These are phyloP conservation scores for Dryadomyces quercus-mongolicae DNA, from an alignment of 2,329 filamentous ascomycete species.

Conservation along the genomic window DNA sequence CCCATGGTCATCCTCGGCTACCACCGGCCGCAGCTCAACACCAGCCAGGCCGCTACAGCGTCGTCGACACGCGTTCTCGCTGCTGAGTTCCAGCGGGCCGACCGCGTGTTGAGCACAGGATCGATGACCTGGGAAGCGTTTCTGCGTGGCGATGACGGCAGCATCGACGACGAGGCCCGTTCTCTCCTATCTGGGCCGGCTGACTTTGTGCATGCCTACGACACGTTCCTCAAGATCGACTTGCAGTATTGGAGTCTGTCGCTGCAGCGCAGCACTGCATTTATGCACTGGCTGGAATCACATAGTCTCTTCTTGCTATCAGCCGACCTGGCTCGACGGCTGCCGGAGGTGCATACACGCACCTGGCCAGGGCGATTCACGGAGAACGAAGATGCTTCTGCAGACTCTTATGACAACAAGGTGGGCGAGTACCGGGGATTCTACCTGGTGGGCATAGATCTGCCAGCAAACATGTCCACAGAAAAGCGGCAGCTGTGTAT, in stretches of 20 bases:
- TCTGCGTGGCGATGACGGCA: slow-evolving; percentile 16
- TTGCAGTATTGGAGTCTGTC: slow-evolving; percentile 54
- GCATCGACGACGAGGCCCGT: background rate
- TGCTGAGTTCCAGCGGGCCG: slow-evolving; percentile 37
- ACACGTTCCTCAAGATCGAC: slow-evolving; percentile 47
- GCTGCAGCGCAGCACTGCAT: slow-evolving; percentile 36
- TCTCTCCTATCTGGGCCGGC: slow-evolving; percentile 16
- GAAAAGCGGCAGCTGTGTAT: slow-evolving; percentile 30
- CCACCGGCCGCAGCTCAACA: slow-evolving; percentile 49
- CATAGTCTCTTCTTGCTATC: slow-evolving; percentile 40
- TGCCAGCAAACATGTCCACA: slow-evolving; percentile 16
- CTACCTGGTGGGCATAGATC: slow-evolving; percentile 48
- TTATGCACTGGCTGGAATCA: slow-evolving; percentile 54
- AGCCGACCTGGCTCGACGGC: slow-evolving; percentile 41
- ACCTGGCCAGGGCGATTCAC: slow-evolving; percentile 54
- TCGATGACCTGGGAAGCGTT: slow-evolving; percentile 31
- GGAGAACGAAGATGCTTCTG: slow-evolving; percentile 19
- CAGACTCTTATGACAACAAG: slow-evolving; percentile 12
- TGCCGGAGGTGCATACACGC: slow-evolving; percentile 38
- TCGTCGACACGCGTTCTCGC: slow-evolving; percentile 39
- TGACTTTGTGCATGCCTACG: slow-evolving; percentile 39
- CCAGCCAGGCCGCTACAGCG: slow-evolving; percentile 38
- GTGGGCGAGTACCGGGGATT: slow-evolving; percentile 40
- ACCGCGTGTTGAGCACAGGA: slow-evolving; percentile 23
- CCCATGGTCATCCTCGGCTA: slow-evolving; percentile 52